These are phyloP conservation scores for Pinus albicaulis DNA, from an alignment of 75 land plant genomes.

Conservation along the genomic window DNA sequence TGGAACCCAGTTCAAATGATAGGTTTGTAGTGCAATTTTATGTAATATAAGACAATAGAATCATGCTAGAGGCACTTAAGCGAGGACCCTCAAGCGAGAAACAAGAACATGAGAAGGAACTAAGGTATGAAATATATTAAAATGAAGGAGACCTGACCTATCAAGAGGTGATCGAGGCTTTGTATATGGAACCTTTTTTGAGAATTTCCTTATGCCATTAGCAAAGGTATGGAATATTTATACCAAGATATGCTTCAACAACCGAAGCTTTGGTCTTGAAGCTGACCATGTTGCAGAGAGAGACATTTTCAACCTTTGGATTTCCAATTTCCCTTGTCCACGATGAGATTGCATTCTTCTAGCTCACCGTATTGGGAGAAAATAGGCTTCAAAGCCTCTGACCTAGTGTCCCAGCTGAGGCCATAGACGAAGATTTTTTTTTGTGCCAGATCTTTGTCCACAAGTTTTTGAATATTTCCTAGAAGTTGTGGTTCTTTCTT, in stretches of 20 bases:
- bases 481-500: slow-evolving; percentile 18
- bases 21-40: slow-evolving; percentile 79
- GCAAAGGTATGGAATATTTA: slow-evolving; percentile 47
- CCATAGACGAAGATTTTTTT: slow-evolving; percentile 69
- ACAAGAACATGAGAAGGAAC: too few species aligned
- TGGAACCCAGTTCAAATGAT: slow-evolving; percentile 59
- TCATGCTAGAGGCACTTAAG: slow-evolving; percentile 74
- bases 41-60: slow-evolving; percentile 86
- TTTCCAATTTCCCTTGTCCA: slow-evolving; percentile 50
- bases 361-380: slow-evolving; percentile 51
- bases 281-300: slow-evolving; percentile 79
- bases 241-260: slow-evolving; percentile 68
- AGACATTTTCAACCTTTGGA: slow-evolving; percentile 54
- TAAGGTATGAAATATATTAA: too few species aligned
- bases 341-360: slow-evolving; percentile 48
- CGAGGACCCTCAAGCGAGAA: slow-evolving; percentile 28
- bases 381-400: slow-evolving; percentile 2
- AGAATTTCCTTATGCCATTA: slow-evolving; percentile 62
- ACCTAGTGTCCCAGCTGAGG: slow-evolving; percentile 58
- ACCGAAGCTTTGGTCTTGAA: slow-evolving; percentile 85
- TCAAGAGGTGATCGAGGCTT: slow-evolving; percentile 67
- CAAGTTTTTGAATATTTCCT: slow-evolving; percentile 14
- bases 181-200: slow-evolving; percentile 62
- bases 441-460: slow-evolving; percentile 48
- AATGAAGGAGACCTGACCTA: slow-evolving; percentile 49